phyloP scores from a whole-genome alignment of 805 yeast species.

The Pichia manshurica region DNA sequence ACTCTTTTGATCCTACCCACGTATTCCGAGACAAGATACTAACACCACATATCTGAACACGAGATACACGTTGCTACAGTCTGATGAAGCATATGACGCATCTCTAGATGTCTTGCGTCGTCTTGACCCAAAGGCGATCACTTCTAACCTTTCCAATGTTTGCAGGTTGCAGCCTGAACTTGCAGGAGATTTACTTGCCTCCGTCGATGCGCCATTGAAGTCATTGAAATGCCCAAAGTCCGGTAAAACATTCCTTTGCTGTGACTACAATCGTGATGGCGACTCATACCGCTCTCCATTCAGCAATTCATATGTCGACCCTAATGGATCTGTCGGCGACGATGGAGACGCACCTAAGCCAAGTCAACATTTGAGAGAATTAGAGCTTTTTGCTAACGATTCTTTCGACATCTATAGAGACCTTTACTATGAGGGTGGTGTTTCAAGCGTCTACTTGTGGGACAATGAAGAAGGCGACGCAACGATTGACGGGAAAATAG shows the following conservation, averaged over 20 bases:
- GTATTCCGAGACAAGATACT: too few relatives aligned
- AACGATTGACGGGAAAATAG: conserved; percentile 41
- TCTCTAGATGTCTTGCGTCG: conserved; percentile 74
- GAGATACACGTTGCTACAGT: conserved; percentile 9
- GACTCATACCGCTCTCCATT: conserved; percentile 91
- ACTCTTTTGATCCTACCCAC: too few relatives aligned
- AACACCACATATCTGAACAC: too few relatives aligned
- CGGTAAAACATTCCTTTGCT: conserved; percentile 69
- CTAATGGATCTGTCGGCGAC: conserved; percentile 18
- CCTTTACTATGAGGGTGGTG: conserved; percentile 91
- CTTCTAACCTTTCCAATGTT: conserved; percentile 38
- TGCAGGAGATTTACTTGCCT: conserved; percentile 80
- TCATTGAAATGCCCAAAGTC: conserved; percentile 43
- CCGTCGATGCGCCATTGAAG: conserved; percentile 80
- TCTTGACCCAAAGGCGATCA: conserved; percentile 58
- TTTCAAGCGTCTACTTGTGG: conserved; percentile 88
- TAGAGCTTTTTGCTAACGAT: conserved; percentile 80
- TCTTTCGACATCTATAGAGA: conserved; percentile 92
- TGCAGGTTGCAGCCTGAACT: conserved; percentile 58
- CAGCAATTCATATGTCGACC: conserved; percentile 67
- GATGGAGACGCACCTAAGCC: conserved; percentile 78
- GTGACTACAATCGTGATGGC: conserved; percentile 94
- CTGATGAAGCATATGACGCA: conserved; percentile 60
- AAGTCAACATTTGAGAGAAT: conserved; percentile 53
- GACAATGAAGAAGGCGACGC: conserved; percentile 60